These are phyloP conservation scores for Myochromella boudieri DNA, from an alignment of 768 basidiomycete species.

Conservation along the genomic window DNA sequence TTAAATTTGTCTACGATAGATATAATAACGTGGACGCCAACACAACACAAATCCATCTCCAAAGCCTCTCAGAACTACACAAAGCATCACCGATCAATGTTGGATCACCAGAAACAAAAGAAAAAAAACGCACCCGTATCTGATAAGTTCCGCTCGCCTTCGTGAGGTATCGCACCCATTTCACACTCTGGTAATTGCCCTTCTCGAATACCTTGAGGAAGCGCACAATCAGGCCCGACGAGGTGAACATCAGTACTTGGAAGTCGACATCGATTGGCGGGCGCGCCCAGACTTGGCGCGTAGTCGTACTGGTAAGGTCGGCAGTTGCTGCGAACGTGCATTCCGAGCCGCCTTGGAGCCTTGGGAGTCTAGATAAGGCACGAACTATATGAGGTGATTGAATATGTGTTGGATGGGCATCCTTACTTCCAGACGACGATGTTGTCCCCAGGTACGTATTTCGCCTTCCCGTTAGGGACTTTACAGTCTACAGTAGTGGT, in stretches of 20 bases:
- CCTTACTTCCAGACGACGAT: constrained; percentile 97
- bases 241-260: constrained; percentile 98
- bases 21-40: no score
- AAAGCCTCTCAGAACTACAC: constrained; percentile 7
- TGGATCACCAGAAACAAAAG: constrained; percentile 10
- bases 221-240: constrained; percentile 92
- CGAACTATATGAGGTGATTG: background rate
- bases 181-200: constrained; percentile 89
- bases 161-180: constrained; percentile 94
- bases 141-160: constrained; percentile 95
- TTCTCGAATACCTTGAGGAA: constrained; percentile 99
- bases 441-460: constrained; percentile 96
- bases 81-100: background rate
- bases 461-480: constrained; percentile 90
- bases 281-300: constrained; percentile 94
- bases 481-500: constrained; percentile 93
- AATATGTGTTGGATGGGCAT: background rate
- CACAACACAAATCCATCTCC: no score
- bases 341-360: constrained; percentile 92
- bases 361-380: constrained; percentile 65
- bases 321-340: constrained; percentile 83
- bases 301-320: constrained; percentile 82
- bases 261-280: constrained; percentile 99
- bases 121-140: constrained; percentile 70
- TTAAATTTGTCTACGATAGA: no score